Conservation (phyloP, 129 eudicot genomes). For the Pulicaria dysenterica region DNA sequence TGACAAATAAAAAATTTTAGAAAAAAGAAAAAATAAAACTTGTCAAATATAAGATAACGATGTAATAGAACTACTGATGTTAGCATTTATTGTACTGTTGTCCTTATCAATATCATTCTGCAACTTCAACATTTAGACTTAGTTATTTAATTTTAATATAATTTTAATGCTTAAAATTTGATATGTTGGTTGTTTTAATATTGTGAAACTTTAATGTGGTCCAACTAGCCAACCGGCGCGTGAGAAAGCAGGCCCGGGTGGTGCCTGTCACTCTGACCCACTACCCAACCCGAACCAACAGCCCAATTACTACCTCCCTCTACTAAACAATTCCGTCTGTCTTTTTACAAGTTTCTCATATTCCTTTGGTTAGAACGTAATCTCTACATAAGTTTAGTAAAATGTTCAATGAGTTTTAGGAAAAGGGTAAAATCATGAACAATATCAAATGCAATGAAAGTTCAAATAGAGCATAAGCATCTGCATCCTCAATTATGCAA, state of each 20-base stretch:
- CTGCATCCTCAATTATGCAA: neutral
- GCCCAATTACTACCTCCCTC: constrained; percentile 3
- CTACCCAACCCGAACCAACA: neutral
- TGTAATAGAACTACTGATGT: neutral
- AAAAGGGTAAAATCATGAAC: neutral
- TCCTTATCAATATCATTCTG: constrained; percentile 24
- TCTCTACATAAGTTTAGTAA: neutral
- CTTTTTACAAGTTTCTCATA: neutral
- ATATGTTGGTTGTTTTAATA: neutral
- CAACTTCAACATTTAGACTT: neutral
- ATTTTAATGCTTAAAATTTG: neutral
- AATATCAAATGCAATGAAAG: neutral
- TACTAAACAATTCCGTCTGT: neutral
- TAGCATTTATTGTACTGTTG: constrained; percentile 13
- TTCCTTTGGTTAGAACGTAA: neutral
- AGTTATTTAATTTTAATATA: neutral
- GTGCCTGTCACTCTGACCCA: neutral
- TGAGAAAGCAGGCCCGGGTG: neutral
- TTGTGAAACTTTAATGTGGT: neutral
- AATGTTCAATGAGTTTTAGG: neutral
- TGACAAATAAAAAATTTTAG: neutral
- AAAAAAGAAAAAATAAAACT: neutral
- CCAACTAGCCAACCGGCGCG: neutral
- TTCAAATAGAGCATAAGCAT: neutral
- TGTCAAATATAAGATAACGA: neutral